Base-by-base conservation (phyloP, 805 yeast species). In the Diddensiella santjacobensis region DNA sequence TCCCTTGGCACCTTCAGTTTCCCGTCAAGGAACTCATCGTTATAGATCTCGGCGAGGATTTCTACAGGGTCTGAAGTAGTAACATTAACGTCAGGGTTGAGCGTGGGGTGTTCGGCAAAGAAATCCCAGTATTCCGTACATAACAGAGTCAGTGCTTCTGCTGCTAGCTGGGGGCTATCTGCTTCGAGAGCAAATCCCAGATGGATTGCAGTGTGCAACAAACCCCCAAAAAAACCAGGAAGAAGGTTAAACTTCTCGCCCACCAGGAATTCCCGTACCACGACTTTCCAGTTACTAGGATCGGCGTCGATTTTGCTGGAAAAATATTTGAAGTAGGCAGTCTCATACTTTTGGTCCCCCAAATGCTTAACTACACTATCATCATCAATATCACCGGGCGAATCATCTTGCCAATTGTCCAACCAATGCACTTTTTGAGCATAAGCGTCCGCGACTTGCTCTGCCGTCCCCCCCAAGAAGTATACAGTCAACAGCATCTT, bases 261-360 rank as follows among this genome's bases (percentile, higher is more conserved):
- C 15, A 22, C 45, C 10, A 50, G 48, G 35, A 61, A 40, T 42
- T 59, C 69, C 33, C 49, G 42, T 3, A 61, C 61, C 5, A 68
- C 56, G 1, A 43, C 48, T 19, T 51, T 56, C 74, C 74, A 70
- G 35, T 68, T 58, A 6, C 50, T 52, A 26, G 44, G 43, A 26
- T 52, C 58, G 31, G 65, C 70, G n/a, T 62, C 63, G 6, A 66
- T 47, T 35, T 64, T 63, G 46, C 71, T 74, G 17, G 64, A 62
- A 55, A 68, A 70, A 47, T 58, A 70, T 45, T 70, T 71, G 36
- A 55, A 64, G 49, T 58, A 71, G 3, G 70, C 66, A 20, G 63
- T 51, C 45, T 66, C 69, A 47, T 62, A 65, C 44, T 49, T 45
- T 44, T 47, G 46, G n/a, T 66, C 46, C 13, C 71, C 71, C 22